Percentiles rank a stretch among this genome's conserved stretches.
Conservation (phyloP, 139 green algal genomes). For the Ettlia oleoabundans region DNA sequence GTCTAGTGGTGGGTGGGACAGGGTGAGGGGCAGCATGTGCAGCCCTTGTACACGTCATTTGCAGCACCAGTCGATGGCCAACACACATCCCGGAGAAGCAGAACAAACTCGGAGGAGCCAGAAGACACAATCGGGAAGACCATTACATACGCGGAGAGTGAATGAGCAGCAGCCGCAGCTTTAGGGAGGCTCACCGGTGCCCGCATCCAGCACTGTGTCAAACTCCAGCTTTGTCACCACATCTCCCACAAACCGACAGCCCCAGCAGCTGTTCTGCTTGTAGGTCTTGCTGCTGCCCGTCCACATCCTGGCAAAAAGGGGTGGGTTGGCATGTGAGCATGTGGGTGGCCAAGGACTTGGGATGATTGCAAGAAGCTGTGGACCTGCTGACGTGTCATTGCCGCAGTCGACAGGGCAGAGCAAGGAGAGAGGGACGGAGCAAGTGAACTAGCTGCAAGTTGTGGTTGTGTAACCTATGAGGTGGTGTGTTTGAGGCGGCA, state of each 20-base stretch:
- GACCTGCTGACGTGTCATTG: neutral
- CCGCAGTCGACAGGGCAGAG: neutral
- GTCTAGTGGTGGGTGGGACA: too few relatives aligned
- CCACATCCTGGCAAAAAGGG: neutral
- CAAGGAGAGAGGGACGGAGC: neutral
- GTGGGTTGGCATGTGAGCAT: neutral
- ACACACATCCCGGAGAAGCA: too few relatives aligned
- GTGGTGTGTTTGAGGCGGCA: too few relatives aligned
- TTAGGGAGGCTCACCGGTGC: slow-evolving; percentile 12
- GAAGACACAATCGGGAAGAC: too few relatives aligned
- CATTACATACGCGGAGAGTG: too few relatives aligned
- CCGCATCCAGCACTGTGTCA: slow-evolving; percentile 6
- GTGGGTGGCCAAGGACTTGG: neutral
- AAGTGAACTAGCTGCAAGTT: too few relatives aligned
- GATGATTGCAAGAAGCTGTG: neutral
- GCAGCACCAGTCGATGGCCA: too few relatives aligned
- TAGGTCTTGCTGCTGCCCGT: slow-evolving; percentile 5
- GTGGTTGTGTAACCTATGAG: too few relatives aligned
- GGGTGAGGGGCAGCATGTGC: too few relatives aligned
- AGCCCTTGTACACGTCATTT: too few relatives aligned
- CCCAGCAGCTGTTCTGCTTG: slow-evolving; percentile 15
- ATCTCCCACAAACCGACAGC: slow-evolving; percentile 15
- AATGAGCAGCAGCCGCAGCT: too few relatives aligned
- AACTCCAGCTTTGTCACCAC: slow-evolving; percentile 7
- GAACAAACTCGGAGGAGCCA: too few relatives aligned